phyloP scores from a whole-genome alignment of 305 asterid genomes.

The Solanum aculeatissimum region DNA sequence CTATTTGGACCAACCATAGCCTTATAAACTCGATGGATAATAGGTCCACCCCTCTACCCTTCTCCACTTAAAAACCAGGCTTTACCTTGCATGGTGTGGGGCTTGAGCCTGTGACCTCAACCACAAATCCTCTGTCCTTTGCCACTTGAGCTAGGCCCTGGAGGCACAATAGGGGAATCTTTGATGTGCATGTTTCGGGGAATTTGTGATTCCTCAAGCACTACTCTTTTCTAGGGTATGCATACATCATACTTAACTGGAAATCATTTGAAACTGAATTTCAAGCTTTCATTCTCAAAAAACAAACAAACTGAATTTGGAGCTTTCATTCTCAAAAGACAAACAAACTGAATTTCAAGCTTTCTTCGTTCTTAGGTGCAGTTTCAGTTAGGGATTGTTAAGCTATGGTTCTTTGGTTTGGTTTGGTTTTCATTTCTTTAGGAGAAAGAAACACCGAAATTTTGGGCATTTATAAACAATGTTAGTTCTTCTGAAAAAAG shows the following conservation, averaged over 20 bases:
- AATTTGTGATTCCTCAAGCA: neutral
- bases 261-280: neutral
- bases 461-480: neutral
- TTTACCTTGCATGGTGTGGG: too few species aligned
- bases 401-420: neutral
- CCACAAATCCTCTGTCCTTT: too few species aligned
- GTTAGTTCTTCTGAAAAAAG: neutral
- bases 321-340: neutral
- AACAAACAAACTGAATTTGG: neutral
- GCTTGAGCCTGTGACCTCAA: too few species aligned
- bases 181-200: neutral
- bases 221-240: neutral
- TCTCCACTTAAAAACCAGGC: too few species aligned
- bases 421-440: neutral
- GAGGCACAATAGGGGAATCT: neutral
- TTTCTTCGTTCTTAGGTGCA: neutral
- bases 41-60: too few species aligned
- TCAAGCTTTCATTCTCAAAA: neutral
- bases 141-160: too few species aligned
- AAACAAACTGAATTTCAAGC: neutral
- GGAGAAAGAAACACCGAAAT: neutral
- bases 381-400: neutral
- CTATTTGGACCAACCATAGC: too few species aligned
- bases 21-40: too few species aligned
- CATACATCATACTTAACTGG: neutral